Evolutionary conservation across 257 asterid genomes (phyloP), one percentile per base, ranked within the genome.

Genomic region (Lithospermum erythrorhizon): DNA sequence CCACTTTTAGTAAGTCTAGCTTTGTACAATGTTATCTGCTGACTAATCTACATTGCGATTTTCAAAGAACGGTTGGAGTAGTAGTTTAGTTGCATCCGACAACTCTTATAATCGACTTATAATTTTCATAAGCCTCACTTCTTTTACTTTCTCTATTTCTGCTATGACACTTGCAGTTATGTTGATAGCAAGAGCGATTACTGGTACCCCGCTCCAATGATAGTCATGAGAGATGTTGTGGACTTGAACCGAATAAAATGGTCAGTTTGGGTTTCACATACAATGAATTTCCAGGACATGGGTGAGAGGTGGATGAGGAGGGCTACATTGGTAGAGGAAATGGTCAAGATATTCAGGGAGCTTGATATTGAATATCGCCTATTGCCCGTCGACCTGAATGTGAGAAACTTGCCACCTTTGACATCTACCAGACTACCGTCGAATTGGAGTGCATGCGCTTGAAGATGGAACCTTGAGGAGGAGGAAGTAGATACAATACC

Each of bases 281-380:
- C 61, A 21, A 91, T 91, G 83, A 91, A 91, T 72, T 75, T 68
- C 65, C 95, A 91, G 64, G 89, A 91, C 71, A 91, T 91, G 96
- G 93, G 94, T 4, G 95, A 91, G 79, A 86, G 96, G 69, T 88
- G 81, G 81, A 55, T 57, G 5, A 76, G 98, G 66, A 81, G 98
- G 70, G 77, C 90, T 19, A 80, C 76, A 49, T 75, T 93, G 30
- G 82, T 93, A 0, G 95, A 81, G 78, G 96, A 93, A 69, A 81
- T 89, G 95, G 68, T 93, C 25, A 84, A 77, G 64, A 73, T 66
- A 21, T 86, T 89, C 69, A 66, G 78, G 68, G 96, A 89, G 51
- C 97, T 93, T 16, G 94, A 83, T 35, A 86, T 93, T 16, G 94
- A 93, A 60, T 89, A 81, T 51, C 84, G 97, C 0, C 21, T 84